These are phyloP conservation scores for Kluyveromyces siamensis DNA, from an alignment of 805 yeast genomes.

Conservation along the genomic window DNA sequence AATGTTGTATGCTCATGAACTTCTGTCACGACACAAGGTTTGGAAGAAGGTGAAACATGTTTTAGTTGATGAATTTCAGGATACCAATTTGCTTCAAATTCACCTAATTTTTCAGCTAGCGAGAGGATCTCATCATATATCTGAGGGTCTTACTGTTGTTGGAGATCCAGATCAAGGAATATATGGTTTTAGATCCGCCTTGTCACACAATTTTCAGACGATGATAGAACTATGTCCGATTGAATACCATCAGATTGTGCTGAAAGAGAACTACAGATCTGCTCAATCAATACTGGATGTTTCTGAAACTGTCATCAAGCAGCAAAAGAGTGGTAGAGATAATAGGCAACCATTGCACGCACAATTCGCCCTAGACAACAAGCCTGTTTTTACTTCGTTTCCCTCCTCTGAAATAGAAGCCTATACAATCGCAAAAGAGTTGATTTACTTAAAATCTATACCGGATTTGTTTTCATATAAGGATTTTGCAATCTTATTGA, in stretches of 20 bases:
- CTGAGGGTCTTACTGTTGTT: slow-evolving; percentile 67
- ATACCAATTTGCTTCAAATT: slow-evolving; percentile 72
- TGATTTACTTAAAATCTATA: slow-evolving; percentile 37
- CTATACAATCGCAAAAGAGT: slow-evolving; percentile 45
- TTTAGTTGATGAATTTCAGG: slow-evolving; percentile 91
- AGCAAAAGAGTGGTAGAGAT: slow-evolving; percentile 35
- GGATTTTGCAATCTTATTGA: slow-evolving; percentile 67
- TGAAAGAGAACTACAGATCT: slow-evolving; percentile 75
- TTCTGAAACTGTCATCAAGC: slow-evolving; percentile 58
- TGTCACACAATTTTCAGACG: slow-evolving; percentile 50
- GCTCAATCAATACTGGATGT: slow-evolving; percentile 53
- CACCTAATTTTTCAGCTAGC: slow-evolving; percentile 52
- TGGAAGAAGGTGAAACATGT: slow-evolving; percentile 54
- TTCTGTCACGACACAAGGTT: slow-evolving; percentile 38
- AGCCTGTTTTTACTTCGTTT: slow-evolving; percentile 38
- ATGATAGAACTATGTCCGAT: slow-evolving; percentile 39
- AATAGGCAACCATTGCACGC: slow-evolving; percentile 40
- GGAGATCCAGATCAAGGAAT: slow-evolving; percentile 98
- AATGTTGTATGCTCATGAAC: slow-evolving; percentile 42
- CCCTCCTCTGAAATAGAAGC: slow-evolving; percentile 46
- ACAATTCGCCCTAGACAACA: slow-evolving; percentile 33
- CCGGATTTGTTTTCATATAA: slow-evolving; percentile 38
- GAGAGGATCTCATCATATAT: slow-evolving; percentile 29
- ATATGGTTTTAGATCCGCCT: slow-evolving; percentile 80
- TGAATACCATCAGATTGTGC: slow-evolving; percentile 29